A percentile compares a stretch with the other conserved stretches of the same genome.
Evolutionary conservation across 1,284 basidiomycete genomes (phyloP).

Genomic region (Singerocomus rubriflavus): DNA sequence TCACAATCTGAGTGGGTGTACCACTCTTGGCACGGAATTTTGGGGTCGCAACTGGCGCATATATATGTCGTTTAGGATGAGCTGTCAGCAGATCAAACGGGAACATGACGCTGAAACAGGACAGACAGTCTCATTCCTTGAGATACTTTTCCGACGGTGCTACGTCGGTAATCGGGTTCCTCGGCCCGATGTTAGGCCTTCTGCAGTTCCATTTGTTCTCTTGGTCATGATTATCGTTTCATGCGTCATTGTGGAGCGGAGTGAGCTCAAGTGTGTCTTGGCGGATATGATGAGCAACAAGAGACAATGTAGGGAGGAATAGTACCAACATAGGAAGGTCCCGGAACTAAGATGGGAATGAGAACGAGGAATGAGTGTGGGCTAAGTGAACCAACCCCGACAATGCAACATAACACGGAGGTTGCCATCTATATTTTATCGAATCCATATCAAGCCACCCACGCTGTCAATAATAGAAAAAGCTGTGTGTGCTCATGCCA

Average conservation of each 20-base stretch:
- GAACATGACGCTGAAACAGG: not conserved
- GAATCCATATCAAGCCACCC: too few species aligned
- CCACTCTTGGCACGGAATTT: too few species aligned
- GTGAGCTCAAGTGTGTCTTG: constrained; percentile 10
- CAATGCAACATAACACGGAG: too few species aligned
- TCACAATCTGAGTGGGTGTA: not conserved
- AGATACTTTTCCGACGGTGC: not conserved
- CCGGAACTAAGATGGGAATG: too few species aligned
- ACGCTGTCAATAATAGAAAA: too few species aligned
- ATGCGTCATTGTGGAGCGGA: constrained; percentile 5
- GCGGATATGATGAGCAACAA: not conserved
- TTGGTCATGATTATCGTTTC: constrained; percentile 2
- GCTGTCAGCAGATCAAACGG: not conserved
- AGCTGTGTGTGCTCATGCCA: too few species aligned
- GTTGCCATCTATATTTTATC: too few species aligned
- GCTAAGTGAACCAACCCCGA: constrained; percentile 41
- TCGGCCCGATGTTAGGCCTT: constrained; percentile 6
- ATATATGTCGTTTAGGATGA: not conserved
- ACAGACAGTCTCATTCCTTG: constrained; percentile 1
- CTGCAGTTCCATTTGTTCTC: constrained; percentile 5
- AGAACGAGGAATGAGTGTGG: not conserved
- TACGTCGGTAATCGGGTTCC: not conserved
- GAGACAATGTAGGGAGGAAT: not conserved
- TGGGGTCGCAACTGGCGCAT: not conserved
- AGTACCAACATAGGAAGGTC: constrained; percentile 4